Conservation (phyloP, 2,329 filamentous ascomycete genomes). For the Cladophialophora yegresii region DNA sequence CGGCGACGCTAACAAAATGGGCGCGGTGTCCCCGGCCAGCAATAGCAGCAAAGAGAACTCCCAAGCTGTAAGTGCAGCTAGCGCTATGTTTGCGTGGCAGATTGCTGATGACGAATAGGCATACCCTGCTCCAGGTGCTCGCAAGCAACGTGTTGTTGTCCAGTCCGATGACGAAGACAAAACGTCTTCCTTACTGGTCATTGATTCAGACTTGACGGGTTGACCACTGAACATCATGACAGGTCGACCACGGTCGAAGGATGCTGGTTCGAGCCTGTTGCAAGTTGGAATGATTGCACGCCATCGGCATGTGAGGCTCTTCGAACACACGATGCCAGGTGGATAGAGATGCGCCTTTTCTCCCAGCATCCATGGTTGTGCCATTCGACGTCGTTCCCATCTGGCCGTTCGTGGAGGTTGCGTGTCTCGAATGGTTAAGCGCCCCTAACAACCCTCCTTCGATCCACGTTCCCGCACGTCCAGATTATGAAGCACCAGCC, state of each 20-base stretch:
- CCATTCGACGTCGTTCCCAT: no score
- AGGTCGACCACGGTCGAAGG: not conserved
- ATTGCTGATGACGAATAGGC: not conserved
- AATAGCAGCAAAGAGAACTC: conserved; percentile 7
- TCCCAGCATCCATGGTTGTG: no score
- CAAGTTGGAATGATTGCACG: not conserved
- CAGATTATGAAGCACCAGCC: no score
- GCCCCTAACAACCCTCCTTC: no score
- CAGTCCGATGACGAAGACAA: not conserved
- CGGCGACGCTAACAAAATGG: not conserved
- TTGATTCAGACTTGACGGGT: not conserved
- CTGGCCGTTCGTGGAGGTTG: no score
- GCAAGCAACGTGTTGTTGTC: not conserved
- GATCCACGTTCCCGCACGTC: no score
- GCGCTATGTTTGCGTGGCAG: not conserved
- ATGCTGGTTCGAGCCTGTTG: not conserved
- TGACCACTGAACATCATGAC: not conserved
- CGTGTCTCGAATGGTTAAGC: no score
- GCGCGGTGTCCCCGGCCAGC: not conserved
- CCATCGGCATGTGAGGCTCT: not conserved
- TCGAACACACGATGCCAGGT: not conserved
- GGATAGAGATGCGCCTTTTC: not conserved
- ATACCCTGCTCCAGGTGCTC: not conserved
- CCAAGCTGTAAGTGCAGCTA: not conserved
- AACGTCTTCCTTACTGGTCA: not conserved